Base-by-base conservation (phyloP, 2,329 filamentous ascomycete species). In the Setomelanomma holmii region DNA sequence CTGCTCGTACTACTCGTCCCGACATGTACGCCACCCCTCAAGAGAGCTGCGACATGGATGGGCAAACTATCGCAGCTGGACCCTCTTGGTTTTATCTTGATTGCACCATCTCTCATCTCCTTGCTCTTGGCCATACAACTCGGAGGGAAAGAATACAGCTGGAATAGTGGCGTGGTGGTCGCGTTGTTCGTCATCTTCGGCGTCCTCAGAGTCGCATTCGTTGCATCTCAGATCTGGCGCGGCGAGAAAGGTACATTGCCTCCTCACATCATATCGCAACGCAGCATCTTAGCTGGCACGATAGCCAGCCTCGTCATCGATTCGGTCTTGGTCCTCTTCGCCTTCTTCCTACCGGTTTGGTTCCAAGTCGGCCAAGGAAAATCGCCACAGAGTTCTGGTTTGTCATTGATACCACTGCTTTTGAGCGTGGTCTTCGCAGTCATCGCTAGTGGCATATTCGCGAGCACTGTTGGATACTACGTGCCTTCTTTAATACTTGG, bases 101-200 rank as follows among this genome's bases (percentile, higher is more conserved):
- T 80, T 19, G 68, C 79, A 49, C 59, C 64, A 2, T 53, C 54
- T 2, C 48, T 71, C 4, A 49, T 63, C 6, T 65, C 63, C 35
- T 34, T 68, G 27, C 40, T 72, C 19, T 51, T 75, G 7, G 70
- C 69, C 14, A 57, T 74, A 4, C 63, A 72, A 35, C 69, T 64
- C 59, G 67, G 68, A 23, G 60, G 63, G 17, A 61, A 63, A 4
- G 61, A 55, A 3, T 64, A 68, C 20, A n/a, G 50, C 14, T 81
- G 78, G 80, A 69, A 62, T 39, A 71, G 73, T 43, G 68, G 67
- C 0, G 71, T 75, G 5, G 73, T 82, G 41, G 76, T 82, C 21
- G 74, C 71, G 0, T 67, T 81, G 54, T 56, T 79, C 36, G 64
- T 71, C 35, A 53, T 80, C 4, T 71, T 69, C 6, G 62, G 55